A percentile compares a stretch with the other conserved stretches of the same genome.
Conservation (phyloP, 2,329 filamentous ascomycete species). For the Leptographium radiaticola region DNA sequence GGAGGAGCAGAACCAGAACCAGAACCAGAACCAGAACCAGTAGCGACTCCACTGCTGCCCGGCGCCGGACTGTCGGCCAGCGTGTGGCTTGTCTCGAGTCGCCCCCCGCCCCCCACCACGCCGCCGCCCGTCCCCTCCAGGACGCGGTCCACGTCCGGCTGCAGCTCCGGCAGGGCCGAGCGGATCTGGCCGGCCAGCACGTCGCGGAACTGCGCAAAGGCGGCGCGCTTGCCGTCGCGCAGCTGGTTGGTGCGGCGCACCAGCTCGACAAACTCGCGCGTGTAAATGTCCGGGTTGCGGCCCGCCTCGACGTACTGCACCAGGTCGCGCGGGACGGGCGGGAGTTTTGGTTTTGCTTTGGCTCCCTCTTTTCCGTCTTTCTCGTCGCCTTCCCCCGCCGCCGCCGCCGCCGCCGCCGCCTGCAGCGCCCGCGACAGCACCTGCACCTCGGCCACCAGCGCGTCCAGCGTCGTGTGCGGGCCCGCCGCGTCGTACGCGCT, state of each 20-base stretch:
- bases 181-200: constrained; percentile 46
- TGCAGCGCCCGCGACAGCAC: constrained; percentile 26
- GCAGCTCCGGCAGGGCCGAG: constrained; percentile 45
- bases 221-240: constrained; percentile 49
- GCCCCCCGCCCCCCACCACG: no score
- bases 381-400: constrained; percentile 4
- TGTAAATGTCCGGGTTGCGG: constrained; percentile 63
- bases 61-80: no score
- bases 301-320: constrained; percentile 58
- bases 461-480: constrained; percentile 37
- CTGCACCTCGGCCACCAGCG: constrained; percentile 41
- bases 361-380: no score
- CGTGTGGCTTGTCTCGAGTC: no score
- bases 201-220: constrained; percentile 49
- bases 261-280: constrained; percentile 59
- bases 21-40: no score
- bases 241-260: constrained; percentile 54
- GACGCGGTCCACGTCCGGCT: constrained; percentile 37
- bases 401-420: constrained; percentile 26
- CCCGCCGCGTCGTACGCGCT: constrained; percentile 41
- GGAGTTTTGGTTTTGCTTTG: constrained; percentile 25
- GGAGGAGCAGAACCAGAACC: no score
- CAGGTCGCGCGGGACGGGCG: constrained; percentile 46
- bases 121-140: constrained; percentile 24
- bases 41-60: no score